Evolutionary conservation across 2,329 filamentous ascomycete genomes (phyloP).

Genomic region (Rhytidhysteron rufulum): DNA sequence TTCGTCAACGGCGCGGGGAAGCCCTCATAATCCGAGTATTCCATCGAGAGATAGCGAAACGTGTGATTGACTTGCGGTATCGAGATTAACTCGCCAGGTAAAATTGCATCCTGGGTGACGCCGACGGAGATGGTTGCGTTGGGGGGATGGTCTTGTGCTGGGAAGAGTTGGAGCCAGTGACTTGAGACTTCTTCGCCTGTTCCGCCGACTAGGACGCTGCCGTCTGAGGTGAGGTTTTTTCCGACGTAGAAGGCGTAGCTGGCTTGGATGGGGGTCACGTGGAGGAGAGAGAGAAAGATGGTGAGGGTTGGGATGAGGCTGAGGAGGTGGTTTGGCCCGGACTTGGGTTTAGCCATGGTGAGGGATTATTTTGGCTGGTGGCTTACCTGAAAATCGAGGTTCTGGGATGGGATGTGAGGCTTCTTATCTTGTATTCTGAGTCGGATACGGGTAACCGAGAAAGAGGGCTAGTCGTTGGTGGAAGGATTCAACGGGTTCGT

Average conservation of each 20-base stretch:
- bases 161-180: conserved; percentile 47
- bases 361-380: too few species aligned
- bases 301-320: too few species aligned
- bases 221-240: conserved; percentile 42
- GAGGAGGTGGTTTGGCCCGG: too few species aligned
- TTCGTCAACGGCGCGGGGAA: conserved; percentile 44
- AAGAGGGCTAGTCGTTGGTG: too few species aligned
- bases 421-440: too few species aligned
- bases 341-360: too few species aligned
- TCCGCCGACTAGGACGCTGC: conserved; percentile 43
- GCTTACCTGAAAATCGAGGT: too few species aligned
- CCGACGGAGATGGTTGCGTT: conserved; percentile 43
- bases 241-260: conserved; percentile 50
- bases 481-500: too few species aligned
- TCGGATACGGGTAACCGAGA: too few species aligned
- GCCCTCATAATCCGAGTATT: conserved; percentile 39
- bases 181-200: conserved; percentile 48
- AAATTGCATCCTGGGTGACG: conserved; percentile 37
- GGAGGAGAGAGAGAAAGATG: conserved; percentile 4
- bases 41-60: conserved; percentile 35
- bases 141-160: conserved; percentile 36
- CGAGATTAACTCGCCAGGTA: conserved; percentile 32
- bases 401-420: too few species aligned
- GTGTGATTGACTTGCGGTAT: conserved; percentile 32
- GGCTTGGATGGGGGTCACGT: conserved; percentile 18